Conservation (phyloP, 2,329 filamentous ascomycete genomes). For the Fusarium anthophilum region DNA sequence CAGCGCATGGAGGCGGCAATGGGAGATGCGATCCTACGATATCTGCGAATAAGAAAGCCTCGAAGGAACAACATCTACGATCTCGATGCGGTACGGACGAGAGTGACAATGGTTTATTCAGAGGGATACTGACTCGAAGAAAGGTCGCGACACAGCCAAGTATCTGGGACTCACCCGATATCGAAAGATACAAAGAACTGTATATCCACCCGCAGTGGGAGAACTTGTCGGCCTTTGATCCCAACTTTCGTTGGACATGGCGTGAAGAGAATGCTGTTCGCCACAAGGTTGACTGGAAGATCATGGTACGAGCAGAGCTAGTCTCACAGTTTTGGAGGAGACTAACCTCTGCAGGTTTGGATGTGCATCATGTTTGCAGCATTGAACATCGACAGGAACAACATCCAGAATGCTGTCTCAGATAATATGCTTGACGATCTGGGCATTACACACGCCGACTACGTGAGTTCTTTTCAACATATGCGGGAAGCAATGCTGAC, state of each 20-base stretch:
- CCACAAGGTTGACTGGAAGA: conserved; percentile 50
- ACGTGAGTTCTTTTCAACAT: background rate
- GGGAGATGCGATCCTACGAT: conserved; percentile 47
- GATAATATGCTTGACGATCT: conserved; percentile 49
- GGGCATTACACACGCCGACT: conserved; percentile 22
- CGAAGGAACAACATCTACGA: conserved; percentile 41
- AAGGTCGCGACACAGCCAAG: conserved; percentile 50
- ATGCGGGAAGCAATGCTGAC: background rate
- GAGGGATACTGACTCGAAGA: conserved; percentile 12
- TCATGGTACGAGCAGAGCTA: conserved; percentile 42
- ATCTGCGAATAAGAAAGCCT: conserved; percentile 46
- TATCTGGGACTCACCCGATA: conserved; percentile 49
- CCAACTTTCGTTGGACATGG: conserved; percentile 48
- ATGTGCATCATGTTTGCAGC: conserved; percentile 41
- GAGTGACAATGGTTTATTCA: rapidly evolving
- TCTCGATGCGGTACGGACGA: conserved; percentile 22
- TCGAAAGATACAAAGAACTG: conserved; percentile 48
- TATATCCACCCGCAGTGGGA: conserved; percentile 51
- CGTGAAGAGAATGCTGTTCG: conserved; percentile 47
- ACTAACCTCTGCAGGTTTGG: conserved; percentile 39
- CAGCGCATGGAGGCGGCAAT: conserved; percentile 46
- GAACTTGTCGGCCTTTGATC: conserved; percentile 48
- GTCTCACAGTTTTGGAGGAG: rapidly evolving
- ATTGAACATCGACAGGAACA: conserved; percentile 50
- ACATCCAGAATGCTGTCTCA: conserved; percentile 49